A percentile compares a stretch with the other conserved stretches of the same genome.
Conservation (phyloP, 306 rosid genomes). For the Ziziphus jujuba region DNA sequence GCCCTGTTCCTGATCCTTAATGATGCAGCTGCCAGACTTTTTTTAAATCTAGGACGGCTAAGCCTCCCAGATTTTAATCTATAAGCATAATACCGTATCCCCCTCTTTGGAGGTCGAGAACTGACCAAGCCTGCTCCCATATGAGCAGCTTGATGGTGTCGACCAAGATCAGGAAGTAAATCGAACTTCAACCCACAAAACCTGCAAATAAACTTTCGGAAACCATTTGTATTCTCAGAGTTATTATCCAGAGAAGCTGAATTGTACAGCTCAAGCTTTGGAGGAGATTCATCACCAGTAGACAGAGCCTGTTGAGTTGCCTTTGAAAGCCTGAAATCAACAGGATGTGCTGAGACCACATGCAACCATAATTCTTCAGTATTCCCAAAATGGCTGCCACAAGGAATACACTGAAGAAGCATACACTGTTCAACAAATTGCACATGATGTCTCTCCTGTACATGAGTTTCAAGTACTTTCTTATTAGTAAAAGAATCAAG, state of each 20-base stretch:
- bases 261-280: conserved; percentile 49
- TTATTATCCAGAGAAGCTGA: conserved; percentile 54
- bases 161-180: conserved; percentile 96
- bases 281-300: conserved; percentile 51
- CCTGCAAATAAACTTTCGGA: conserved; percentile 77
- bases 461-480: conserved; percentile 88
- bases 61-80: conserved; percentile 91
- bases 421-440: conserved; percentile 92
- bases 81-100: conserved; percentile 79
- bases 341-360: conserved; percentile 72
- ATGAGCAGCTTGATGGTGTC: conserved; percentile 99
- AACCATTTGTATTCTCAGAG: conserved; percentile 52
- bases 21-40: conserved; percentile 72
- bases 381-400: conserved; percentile 91
- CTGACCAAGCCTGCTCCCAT: conserved; percentile 79
- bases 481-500: conserved; percentile 91
- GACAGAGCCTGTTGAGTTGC: conserved; percentile 51
- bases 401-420: conserved; percentile 97
- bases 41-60: conserved; percentile 81
- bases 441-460: conserved; percentile 95
- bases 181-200: conserved; percentile 96
- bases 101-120: conserved; percentile 71
- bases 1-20: conserved; percentile 79
- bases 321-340: conserved; percentile 61
- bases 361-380: conserved; percentile 84